A percentile compares a stretch with the other conserved stretches of the same genome.
phyloP scores from a whole-genome alignment of 169 alveolate genomes.

The Ichthyophthirius multifiliis region DNA sequence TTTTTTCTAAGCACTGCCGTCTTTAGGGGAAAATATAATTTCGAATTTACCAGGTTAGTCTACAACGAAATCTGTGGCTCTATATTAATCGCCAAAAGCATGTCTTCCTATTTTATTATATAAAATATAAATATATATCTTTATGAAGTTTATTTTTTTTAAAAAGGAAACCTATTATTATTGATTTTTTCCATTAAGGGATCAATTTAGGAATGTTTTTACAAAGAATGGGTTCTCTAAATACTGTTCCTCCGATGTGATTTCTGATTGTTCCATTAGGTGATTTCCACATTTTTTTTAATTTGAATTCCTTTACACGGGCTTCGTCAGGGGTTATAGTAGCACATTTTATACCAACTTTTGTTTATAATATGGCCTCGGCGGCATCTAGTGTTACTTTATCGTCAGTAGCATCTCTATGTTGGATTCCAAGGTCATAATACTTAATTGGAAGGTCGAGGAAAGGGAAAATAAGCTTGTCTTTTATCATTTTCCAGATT shows the following conservation, averaged over 20 bases:
- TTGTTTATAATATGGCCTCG: constrained; percentile 84
- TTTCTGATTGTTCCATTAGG: constrained; percentile 97
- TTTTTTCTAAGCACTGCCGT: constrained; percentile 49
- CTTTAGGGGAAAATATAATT: constrained; percentile 54
- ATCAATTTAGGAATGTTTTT: constrained; percentile 90
- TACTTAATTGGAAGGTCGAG: constrained; percentile 89
- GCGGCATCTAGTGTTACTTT: constrained; percentile 96
- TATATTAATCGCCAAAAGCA: constrained; percentile 78
- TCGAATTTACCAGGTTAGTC: constrained; percentile 62
- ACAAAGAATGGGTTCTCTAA: constrained; percentile 94
- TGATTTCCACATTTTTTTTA: constrained; percentile 93
- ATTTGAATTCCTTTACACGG: constrained; percentile 90
- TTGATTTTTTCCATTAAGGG: constrained; percentile 90
- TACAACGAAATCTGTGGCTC: constrained; percentile 66
- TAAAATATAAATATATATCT: too few relatives aligned
- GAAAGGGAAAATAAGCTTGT: constrained; percentile 90
- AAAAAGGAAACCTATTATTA: constrained; percentile 69
- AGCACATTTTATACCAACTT: constrained; percentile 95
- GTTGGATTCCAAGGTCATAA: constrained; percentile 89
- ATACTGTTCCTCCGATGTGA: constrained; percentile 93
- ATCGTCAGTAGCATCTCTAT: constrained; percentile 93
- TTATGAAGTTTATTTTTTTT: too few relatives aligned
- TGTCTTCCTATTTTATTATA: constrained; percentile 48
- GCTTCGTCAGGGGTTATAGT: constrained; percentile 97
- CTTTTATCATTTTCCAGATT: constrained; percentile 89